Evolutionary conservation across 2,329 filamentous ascomycete species (phyloP).

Genomic region (Microdochium nivale): DNA sequence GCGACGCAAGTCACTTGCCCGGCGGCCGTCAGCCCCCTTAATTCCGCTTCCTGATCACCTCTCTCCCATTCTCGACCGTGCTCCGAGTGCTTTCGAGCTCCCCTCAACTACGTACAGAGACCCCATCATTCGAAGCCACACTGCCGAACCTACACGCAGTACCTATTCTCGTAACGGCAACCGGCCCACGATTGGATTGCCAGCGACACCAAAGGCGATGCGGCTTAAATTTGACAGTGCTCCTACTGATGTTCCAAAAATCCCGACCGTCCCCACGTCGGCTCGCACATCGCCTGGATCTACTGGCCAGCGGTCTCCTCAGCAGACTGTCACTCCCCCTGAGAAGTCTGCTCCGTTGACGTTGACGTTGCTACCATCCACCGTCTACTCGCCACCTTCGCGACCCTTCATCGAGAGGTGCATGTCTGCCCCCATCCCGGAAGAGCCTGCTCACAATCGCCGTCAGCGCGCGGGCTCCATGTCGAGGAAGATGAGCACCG

Average conservation of each 20-base stretch:
- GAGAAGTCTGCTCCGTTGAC: constrained; percentile 23
- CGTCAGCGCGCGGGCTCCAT: constrained; percentile 25
- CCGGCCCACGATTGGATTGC: constrained; percentile 62
- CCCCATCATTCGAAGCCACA: constrained; percentile 51
- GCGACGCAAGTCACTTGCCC: constrained; percentile 72
- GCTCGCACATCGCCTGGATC: constrained; percentile 35
- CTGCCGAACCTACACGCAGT: constrained; percentile 50
- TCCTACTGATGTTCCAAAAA: constrained; percentile 41
- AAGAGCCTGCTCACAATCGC: constrained; percentile 29
- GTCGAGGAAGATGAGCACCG: constrained; percentile 29
- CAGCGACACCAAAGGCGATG: constrained; percentile 88
- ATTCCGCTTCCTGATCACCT: constrained; percentile 67
- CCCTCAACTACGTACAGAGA: constrained; percentile 35
- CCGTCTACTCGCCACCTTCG: constrained; percentile 49
- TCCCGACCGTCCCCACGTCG: constrained; percentile 41
- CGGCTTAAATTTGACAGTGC: constrained; percentile 63
- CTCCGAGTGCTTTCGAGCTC: constrained; percentile 29
- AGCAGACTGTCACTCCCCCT: constrained; percentile 19
- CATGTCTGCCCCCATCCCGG: constrained; percentile 51
- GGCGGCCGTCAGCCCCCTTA: constrained; percentile 67
- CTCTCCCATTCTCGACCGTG: constrained; percentile 24
- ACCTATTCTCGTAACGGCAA: constrained; percentile 37
- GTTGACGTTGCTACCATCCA: constrained; percentile 46
- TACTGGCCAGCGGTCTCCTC: constrained; percentile 25
- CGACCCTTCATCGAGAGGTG: constrained; percentile 45